These are phyloP conservation scores for Hibiscus tridactylites DNA, from an alignment of 345 rosid species.

Conservation along the genomic window DNA sequence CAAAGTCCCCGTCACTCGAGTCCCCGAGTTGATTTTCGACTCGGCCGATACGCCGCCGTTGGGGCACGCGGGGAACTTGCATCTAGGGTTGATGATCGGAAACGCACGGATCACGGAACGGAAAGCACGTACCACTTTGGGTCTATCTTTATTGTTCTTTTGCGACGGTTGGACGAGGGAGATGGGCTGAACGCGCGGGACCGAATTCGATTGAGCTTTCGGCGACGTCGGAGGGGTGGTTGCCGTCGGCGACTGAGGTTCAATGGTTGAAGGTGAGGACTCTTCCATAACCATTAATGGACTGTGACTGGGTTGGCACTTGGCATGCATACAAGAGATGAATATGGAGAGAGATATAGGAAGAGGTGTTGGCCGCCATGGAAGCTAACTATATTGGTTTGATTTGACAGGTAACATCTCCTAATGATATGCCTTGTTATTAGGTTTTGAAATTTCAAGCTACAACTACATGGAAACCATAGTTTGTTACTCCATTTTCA, in stretches of 20 bases:
- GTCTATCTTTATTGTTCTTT: slow-evolving; percentile 32
- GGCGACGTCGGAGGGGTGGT: not conserved
- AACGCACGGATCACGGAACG: slow-evolving; percentile 71
- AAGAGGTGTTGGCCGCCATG: not conserved
- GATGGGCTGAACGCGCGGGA: slow-evolving; percentile 11
- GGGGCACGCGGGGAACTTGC: slow-evolving; percentile 45
- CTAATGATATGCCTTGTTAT: too few species aligned
- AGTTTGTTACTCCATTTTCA: too few species aligned
- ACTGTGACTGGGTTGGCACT: not conserved
- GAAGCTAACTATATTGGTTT: too few species aligned
- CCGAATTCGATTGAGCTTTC: not conserved
- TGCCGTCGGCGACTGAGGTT: not conserved
- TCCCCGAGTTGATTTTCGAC: slow-evolving; percentile 20
- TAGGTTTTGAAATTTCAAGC: too few species aligned
- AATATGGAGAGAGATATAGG: not conserved
- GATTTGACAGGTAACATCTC: too few species aligned
- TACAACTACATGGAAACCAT: too few species aligned
- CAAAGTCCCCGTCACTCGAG: slow-evolving; percentile 50
- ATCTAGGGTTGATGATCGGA: slow-evolving; percentile 60
- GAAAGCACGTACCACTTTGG: slow-evolving; percentile 49
- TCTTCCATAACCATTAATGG: not conserved
- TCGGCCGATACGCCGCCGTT: slow-evolving; percentile 35
- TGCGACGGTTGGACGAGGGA: slow-evolving; percentile 67
- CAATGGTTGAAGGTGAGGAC: not conserved
- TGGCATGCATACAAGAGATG: not conserved